phyloP scores from a whole-genome alignment of 2,329 filamentous ascomycete species.

The Epichloe aotearoae region DNA sequence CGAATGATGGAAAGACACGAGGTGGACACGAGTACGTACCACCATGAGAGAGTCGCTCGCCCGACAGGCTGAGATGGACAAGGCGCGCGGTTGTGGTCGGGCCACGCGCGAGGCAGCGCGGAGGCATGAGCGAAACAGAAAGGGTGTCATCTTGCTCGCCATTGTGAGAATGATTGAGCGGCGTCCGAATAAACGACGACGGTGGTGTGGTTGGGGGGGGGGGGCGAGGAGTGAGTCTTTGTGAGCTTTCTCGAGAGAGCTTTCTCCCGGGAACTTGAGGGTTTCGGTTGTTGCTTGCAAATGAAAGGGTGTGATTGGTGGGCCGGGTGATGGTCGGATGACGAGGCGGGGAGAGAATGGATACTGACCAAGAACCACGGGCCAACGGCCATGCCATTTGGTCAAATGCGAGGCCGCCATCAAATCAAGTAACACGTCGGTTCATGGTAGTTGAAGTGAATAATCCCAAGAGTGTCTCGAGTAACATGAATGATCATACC shows the following conservation, averaged over 20 bases:
- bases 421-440: too few relatives aligned
- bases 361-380: too few relatives aligned
- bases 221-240: slow-evolving; percentile 3
- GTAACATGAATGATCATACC: too few relatives aligned
- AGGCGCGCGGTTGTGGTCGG: slow-evolving; percentile 55
- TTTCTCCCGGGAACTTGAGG: not conserved
- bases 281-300: slow-evolving; percentile 10
- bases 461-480: too few relatives aligned
- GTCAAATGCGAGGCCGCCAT: too few relatives aligned
- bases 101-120: slow-evolving; percentile 51
- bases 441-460: too few relatives aligned
- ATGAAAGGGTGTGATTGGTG: slow-evolving; percentile 12
- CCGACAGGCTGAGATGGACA: slow-evolving; percentile 54
- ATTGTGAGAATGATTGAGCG: slow-evolving; percentile 32
- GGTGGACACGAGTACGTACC: slow-evolving; percentile 33
- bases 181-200: slow-evolving; percentile 7
- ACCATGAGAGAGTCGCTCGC: slow-evolving; percentile 61
- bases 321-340: slow-evolving; percentile 9
- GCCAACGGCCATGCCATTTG: too few relatives aligned
- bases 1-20: not conserved
- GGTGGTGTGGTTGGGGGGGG: slow-evolving; percentile 1
- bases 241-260: slow-evolving; percentile 15
- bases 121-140: slow-evolving; percentile 55
- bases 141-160: slow-evolving; percentile 72
- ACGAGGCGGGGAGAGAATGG: not conserved